phyloP scores from a whole-genome alignment of 805 yeast genomes.

The Candida silvicultrix region DNA sequence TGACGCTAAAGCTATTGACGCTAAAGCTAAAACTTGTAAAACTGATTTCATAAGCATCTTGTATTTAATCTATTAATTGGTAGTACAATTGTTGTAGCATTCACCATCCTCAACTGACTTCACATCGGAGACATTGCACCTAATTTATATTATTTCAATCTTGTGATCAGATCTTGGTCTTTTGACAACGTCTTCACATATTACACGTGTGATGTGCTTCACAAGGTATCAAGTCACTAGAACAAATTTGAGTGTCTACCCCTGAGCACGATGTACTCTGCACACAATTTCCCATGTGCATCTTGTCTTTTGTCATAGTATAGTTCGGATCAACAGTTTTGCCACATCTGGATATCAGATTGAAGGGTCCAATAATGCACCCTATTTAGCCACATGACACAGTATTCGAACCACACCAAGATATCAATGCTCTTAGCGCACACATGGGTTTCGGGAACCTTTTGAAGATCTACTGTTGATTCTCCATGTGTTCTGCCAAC shows the following conservation, averaged over 20 bases:
- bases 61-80: neutral
- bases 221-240: neutral
- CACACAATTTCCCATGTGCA: neutral
- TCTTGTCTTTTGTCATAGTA: neutral
- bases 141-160: neutral
- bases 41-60: neutral
- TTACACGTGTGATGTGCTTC: neutral
- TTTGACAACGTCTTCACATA: neutral
- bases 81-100: neutral
- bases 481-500: neutral
- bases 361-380: neutral
- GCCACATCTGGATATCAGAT: neutral
- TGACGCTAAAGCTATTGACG: neutral
- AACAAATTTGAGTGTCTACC: too few species aligned
- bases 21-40: neutral
- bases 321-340: neutral
- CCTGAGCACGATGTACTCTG: neutral
- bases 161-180: neutral
- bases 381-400: neutral
- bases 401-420: neutral
- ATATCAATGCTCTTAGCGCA: too few species aligned
- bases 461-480: neutral
- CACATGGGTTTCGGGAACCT: neutral
- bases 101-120: neutral
- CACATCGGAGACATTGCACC: neutral